Base-by-base conservation (phyloP, 2,329 filamentous ascomycete species). In the Cercospora citrullina region DNA sequence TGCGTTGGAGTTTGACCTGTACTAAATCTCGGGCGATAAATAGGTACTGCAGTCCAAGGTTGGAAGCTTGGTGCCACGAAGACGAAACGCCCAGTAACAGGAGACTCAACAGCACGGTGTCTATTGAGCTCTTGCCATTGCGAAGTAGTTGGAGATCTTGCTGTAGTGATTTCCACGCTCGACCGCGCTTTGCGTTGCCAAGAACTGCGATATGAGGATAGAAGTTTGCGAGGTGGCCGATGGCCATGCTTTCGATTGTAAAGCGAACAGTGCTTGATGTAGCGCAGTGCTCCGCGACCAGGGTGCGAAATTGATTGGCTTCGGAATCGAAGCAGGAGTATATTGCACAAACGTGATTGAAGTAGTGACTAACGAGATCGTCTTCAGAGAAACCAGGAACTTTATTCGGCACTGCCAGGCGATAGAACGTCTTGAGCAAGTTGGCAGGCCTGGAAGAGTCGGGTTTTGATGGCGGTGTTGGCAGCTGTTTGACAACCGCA, bases 241-340 rank as follows among this genome's bases (percentile, higher is more conserved):
- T 86, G 1, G 87, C 86, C 87, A 89, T 89, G 70, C 87, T 88
- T 71, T 89, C 87, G 57, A 89, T 87, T 1, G 86, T 86, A 58
- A 85, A 87, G 72, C 85, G 87, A 61, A 89, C 86, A 0, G 86
- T 85, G 18, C 84, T 79, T 0, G 86, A 87, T n/a, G 83, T 84
- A 48, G 85, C 81, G 83, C 86, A 89, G 2, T 88, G 80, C 23
- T 84, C 83, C 4, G 83, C 84, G 12, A 89, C 85, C 0, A 86
- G 86, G 1, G 84, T 85, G 42, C 87, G 81, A 71, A 89, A 89
- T 0, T 87, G 86, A 71, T 89, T 90, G 71, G 88, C 81, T 12
- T 83, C 80, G 21, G 87, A 88, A 75, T 89, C 87, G 72, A 88
- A 90, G 67, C 85, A 87, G n/a, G 87, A 89, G 75, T 87, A 89